Conservation (phyloP, 495 filamentous ascomycete species). For the Collariella sp. region DNA sequence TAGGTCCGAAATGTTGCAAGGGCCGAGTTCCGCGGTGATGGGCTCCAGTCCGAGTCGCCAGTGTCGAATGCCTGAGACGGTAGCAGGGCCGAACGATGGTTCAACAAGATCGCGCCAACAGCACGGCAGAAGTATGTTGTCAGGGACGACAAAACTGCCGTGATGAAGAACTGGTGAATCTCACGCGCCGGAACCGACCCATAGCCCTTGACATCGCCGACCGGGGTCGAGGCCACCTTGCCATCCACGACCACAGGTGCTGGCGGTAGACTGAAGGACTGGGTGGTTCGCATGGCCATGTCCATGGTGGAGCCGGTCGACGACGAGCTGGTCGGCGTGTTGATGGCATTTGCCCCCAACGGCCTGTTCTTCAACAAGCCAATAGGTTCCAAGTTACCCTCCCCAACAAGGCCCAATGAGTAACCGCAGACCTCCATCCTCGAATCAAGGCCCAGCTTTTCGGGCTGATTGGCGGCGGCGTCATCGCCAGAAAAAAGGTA, state of each 20-base stretch:
- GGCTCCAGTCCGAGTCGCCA: constrained; percentile 18
- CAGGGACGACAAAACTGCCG: constrained; percentile 36
- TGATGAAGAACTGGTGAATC: constrained; percentile 39
- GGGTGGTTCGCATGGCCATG: constrained; percentile 27
- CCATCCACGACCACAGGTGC: constrained; percentile 21
- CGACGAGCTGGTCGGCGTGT: constrained; percentile 42
- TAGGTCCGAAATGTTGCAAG: constrained; percentile 42
- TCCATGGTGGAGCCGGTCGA: constrained; percentile 41
- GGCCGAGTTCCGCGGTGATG: constrained; percentile 21
- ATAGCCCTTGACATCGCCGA: constrained; percentile 22
- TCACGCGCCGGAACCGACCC: constrained; percentile 24
- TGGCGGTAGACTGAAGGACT: constrained; percentile 17
- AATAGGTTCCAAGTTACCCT: constrained; percentile 39
- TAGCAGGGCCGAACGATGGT: constrained; percentile 35
- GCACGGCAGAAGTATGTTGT: constrained; percentile 35
- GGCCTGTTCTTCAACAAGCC: constrained; percentile 35
- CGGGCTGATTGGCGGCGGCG: constrained; percentile 14
- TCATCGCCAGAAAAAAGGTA: constrained; percentile 30
- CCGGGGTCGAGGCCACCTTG: constrained; percentile 18
- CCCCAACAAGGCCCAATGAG: constrained; percentile 32
- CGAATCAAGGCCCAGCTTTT: constrained; percentile 23
- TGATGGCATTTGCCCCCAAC: constrained; percentile 30
- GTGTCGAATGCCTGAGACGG: constrained; percentile 17
- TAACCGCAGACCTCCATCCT: constrained; percentile 35
- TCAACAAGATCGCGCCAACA: constrained; percentile 36